Percentiles rank a stretch among this genome's conserved stretches.
Evolutionary conservation across 352 stramenopile genomes (phyloP).

Genomic region (Phytophthora chlamydospora): DNA sequence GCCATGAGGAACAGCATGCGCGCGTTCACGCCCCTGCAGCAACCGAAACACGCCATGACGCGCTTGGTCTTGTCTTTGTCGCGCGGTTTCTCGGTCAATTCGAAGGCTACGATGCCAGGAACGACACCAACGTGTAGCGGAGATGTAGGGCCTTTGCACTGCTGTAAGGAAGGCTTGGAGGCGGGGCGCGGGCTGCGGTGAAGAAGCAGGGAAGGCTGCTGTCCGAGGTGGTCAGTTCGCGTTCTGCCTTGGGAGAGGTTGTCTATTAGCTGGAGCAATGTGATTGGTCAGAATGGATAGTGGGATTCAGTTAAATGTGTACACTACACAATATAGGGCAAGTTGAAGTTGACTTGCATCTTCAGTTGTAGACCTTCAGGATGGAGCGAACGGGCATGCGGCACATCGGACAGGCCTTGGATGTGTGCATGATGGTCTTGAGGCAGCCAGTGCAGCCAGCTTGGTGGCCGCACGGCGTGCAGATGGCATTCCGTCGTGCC

Average conservation of each 20-base stretch:
- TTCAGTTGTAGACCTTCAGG: slow-evolving; percentile 45
- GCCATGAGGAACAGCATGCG: slow-evolving; percentile 82
- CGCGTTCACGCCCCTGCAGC: slow-evolving; percentile 73
- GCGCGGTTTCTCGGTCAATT: slow-evolving; percentile 16
- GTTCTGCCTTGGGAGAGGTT: slow-evolving; percentile 17
- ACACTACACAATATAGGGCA: slow-evolving; percentile 10
- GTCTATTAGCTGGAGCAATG: slow-evolving; percentile 12
- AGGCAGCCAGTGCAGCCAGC: slow-evolving; percentile 61
- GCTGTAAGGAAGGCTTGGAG: not conserved
- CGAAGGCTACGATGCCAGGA: slow-evolving; percentile 1
- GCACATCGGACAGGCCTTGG: slow-evolving; percentile 55
- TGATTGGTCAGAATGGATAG: slow-evolving; percentile 23
- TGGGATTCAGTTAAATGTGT: slow-evolving; percentile 6
- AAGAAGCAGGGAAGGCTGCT: slow-evolving; percentile 3
- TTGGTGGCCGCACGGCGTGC: slow-evolving; percentile 69
- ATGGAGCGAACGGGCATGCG: slow-evolving; percentile 41
- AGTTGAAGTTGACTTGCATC: slow-evolving; percentile 12
- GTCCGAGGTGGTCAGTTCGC: not conserved
- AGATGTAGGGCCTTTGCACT: not conserved
- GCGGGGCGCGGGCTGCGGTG: not conserved
- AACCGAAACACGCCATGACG: slow-evolving; percentile 45
- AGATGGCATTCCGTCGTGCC: slow-evolving; percentile 57
- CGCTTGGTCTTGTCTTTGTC: slow-evolving; percentile 10
- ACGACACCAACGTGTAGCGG: not conserved
- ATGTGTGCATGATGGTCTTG: slow-evolving; percentile 31